phyloP scores from a whole-genome alignment of 805 yeast species.

The Komagataella phaffii region DNA sequence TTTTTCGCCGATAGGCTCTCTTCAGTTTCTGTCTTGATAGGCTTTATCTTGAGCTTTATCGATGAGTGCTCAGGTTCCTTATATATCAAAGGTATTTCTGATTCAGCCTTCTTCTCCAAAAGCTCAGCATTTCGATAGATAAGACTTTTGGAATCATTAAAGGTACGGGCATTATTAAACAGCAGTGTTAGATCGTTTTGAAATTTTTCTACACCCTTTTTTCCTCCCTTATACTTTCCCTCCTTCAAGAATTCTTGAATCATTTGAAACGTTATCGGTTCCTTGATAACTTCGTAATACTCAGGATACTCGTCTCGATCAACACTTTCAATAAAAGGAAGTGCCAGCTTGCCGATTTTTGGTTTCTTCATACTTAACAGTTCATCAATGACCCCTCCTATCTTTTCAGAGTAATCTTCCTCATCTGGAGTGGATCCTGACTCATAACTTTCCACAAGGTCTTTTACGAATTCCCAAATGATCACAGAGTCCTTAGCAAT shows the following conservation, averaged over 20 bases:
- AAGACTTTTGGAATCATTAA: conserved; percentile 61
- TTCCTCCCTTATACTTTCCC: conserved; percentile 34
- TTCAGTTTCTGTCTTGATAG: conserved; percentile 1
- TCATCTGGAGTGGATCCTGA: conserved; percentile 7
- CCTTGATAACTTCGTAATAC: conserved; percentile 56
- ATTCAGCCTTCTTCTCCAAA: conserved; percentile 28
- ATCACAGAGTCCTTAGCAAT: conserved; percentile 54
- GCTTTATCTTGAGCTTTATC: conserved; percentile 3
- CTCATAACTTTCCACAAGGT: conserved; percentile 27
- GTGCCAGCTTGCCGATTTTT: conserved; percentile 40
- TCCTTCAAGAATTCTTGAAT: conserved; percentile 38
- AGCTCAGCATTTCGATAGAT: conserved; percentile 60
- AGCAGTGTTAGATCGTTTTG: conserved; percentile 45
- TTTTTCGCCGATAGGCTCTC: conserved; percentile 1
- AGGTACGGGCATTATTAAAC: conserved; percentile 67
- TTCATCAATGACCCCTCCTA: conserved; percentile 19
- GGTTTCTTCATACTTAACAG: conserved; percentile 19
- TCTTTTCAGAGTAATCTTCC: conserved; percentile 1
- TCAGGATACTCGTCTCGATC: conserved; percentile 64
- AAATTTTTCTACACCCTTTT: conserved; percentile 43
- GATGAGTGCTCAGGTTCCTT: neutral
- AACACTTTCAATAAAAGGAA: conserved; percentile 67
- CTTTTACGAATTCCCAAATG: conserved; percentile 42
- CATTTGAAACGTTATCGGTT: conserved; percentile 61
- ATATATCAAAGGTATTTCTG: conserved; percentile 1